Conservation (phyloP, 1,284 basidiomycete species). For the Cryptococcus deneoformans region DNA sequence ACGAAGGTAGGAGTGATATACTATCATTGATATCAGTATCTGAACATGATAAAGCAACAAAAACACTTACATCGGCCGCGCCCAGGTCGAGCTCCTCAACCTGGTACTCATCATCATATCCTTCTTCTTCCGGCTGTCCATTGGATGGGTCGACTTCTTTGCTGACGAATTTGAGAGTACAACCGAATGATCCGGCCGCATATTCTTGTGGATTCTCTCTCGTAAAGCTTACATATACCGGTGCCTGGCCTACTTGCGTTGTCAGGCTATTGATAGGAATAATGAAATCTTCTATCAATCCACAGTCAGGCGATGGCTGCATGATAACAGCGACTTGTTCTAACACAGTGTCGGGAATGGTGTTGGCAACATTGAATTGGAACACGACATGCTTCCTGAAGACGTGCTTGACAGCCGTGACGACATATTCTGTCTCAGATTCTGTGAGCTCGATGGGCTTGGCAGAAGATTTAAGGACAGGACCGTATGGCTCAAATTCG, state of each 20-base stretch:
- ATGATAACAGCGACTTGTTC: slow-evolving; percentile 96
- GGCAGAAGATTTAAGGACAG: slow-evolving; percentile 79
- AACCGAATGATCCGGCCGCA: slow-evolving; percentile 80
- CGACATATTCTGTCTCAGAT: slow-evolving; percentile 97
- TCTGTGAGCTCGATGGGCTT: slow-evolving; percentile 87
- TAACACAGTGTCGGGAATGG: slow-evolving; percentile 95
- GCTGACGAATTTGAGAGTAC: slow-evolving; percentile 92
- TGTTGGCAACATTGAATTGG: slow-evolving; percentile 99
- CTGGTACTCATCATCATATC: slow-evolving; percentile 98
- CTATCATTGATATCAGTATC: slow-evolving; percentile 22
- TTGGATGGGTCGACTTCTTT: slow-evolving; percentile 97
- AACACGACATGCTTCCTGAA: slow-evolving; percentile 96
- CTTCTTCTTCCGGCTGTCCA: slow-evolving; percentile 97
- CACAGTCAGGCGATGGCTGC: slow-evolving; percentile 70
- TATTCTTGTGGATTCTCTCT: slow-evolving; percentile 74
- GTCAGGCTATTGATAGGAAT: slow-evolving; percentile 74
- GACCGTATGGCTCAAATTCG: slow-evolving; percentile 81
- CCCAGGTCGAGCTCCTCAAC: slow-evolving; percentile 93
- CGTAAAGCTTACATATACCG: slow-evolving; percentile 92
- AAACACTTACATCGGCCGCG: slow-evolving; percentile 61
- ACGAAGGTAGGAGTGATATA: slow-evolving; percentile 92
- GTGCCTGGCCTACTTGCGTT: slow-evolving; percentile 67
- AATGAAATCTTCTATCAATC: slow-evolving; percentile 91
- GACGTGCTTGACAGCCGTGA: slow-evolving; percentile 93
- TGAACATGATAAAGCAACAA: neutral